Evolutionary conservation across 2,329 filamentous ascomycete species (phyloP).

Genomic region (Fusarium sp.): DNA sequence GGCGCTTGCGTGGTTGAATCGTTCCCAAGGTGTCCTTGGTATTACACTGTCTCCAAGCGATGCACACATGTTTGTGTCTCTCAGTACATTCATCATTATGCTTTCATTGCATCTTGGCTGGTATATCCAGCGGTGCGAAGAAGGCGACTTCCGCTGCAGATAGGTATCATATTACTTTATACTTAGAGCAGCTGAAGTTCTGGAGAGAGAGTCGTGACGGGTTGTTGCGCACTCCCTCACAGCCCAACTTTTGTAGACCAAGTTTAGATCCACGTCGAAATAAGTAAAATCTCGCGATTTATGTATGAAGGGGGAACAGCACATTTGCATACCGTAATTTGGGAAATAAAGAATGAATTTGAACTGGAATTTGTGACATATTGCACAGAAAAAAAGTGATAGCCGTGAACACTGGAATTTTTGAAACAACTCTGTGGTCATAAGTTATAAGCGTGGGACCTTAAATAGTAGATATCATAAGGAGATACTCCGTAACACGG

Average conservation of each 20-base stretch:
- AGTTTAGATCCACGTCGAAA: too few species aligned
- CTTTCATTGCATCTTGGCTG: slow-evolving; percentile 39
- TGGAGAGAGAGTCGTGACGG: background rate
- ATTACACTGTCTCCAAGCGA: slow-evolving; percentile 42
- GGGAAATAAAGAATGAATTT: background rate
- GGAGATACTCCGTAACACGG: background rate
- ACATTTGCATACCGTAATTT: background rate
- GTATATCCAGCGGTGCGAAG: slow-evolving; percentile 38
- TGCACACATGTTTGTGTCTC: slow-evolving; percentile 3
- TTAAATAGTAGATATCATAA: too few species aligned
- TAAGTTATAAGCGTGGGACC: background rate
- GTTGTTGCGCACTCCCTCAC: background rate
- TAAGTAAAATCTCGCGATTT: background rate
- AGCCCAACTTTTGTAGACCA: background rate
- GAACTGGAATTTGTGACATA: background rate
- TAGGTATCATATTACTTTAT: background rate
- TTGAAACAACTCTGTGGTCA: background rate
- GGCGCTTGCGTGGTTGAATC: slow-evolving; percentile 30
- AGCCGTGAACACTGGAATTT: background rate
- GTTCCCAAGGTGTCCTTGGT: slow-evolving; percentile 38
- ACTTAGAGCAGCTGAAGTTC: background rate
- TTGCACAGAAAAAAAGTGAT: background rate
- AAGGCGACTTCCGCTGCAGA: background rate
- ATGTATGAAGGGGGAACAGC: background rate
- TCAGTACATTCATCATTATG: background rate